Percentiles rank a stretch among this genome's conserved stretches.
Evolutionary conservation across 768 basidiomycete species (phyloP).

Genomic region (Royoungia palumana): DNA sequence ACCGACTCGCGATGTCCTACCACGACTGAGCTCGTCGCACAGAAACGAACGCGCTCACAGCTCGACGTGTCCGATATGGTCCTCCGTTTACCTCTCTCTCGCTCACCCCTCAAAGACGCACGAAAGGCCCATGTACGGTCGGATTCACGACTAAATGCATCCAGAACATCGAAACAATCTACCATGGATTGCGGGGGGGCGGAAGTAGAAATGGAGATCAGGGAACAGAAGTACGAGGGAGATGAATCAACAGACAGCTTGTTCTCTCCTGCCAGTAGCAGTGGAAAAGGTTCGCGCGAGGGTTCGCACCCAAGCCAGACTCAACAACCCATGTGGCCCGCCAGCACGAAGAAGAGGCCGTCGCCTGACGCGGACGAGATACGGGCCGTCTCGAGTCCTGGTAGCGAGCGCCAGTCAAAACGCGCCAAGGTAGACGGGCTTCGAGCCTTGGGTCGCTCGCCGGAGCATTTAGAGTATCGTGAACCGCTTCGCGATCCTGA

Average conservation of each 20-base stretch:
- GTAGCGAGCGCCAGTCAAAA: constrained; percentile 20
- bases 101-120: constrained; percentile 55
- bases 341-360: constrained; percentile 27
- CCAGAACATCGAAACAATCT: background rate
- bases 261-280: constrained; percentile 20
- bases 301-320: background rate
- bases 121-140: constrained; percentile 28
- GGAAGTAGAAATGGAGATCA: background rate
- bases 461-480: constrained; percentile 15
- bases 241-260: constrained; percentile 38
- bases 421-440: constrained; percentile 25
- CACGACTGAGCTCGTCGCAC: background rate
- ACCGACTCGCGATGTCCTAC: background rate
- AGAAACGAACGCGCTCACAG: constrained; percentile 49
- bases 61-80: constrained; percentile 45
- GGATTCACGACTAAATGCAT: background rate
- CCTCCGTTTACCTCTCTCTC: constrained; percentile 40
- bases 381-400: constrained; percentile 10
- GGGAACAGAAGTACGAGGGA: background rate
- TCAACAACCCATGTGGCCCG: background rate
- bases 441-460: constrained; percentile 8
- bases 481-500: constrained; percentile 22
- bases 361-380: constrained; percentile 26
- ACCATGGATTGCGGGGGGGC: background rate
- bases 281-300: background rate